Base-by-base conservation (phyloP, 1,139 yeast species). In the Arxiozyma slooffiae region DNA sequence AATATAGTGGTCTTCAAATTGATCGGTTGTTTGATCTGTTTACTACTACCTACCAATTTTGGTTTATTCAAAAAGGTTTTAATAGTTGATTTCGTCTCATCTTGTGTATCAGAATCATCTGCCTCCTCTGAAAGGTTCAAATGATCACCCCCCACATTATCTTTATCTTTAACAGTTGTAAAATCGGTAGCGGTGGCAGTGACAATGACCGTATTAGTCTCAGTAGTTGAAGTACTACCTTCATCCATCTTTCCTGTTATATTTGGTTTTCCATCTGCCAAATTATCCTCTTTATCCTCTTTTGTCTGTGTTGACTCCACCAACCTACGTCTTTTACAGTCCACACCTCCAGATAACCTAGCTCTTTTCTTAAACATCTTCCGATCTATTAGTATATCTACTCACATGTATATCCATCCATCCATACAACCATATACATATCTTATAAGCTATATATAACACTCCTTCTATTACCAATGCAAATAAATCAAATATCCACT, bases 1-100 rank as follows among this genome's bases (percentile, higher is more conserved):
- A 83, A 72, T 1, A 87, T 81, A 0, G 92, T 85, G n/a, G 82
- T 75, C 48, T 80, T 73, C 37, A 88, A 75, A 60, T 81, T 81
- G 0, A 77, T 67, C 0, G 88, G 76, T 38, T 62, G 64, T 37
- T 44, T 47, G 11, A 55, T 59, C 46, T 57, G 57, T 23, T 51
- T 50, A 11, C 47, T 52, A 38, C 45, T 43, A 5, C 44, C 44
- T 14, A 26, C 17, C 16, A 9, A 21, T 41, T 41, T 24, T 8
- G 22, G 37, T 41, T 41, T 41, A 49, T 39, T 51, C 8, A 42
- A 26, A 38, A 50, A 36, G 7, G 43, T 18, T 11, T 22, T 41
- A 39, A 47, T 26, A 4, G 42, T n/a, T n/a, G n/a, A n/a, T n/a
- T n/a, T n/a, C n/a, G n/a, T n/a, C n/a, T n/a, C n/a, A n/a, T n/a